These are phyloP conservation scores for Collybia mongolica DNA, from an alignment of 768 basidiomycete genomes.

Conservation along the genomic window DNA sequence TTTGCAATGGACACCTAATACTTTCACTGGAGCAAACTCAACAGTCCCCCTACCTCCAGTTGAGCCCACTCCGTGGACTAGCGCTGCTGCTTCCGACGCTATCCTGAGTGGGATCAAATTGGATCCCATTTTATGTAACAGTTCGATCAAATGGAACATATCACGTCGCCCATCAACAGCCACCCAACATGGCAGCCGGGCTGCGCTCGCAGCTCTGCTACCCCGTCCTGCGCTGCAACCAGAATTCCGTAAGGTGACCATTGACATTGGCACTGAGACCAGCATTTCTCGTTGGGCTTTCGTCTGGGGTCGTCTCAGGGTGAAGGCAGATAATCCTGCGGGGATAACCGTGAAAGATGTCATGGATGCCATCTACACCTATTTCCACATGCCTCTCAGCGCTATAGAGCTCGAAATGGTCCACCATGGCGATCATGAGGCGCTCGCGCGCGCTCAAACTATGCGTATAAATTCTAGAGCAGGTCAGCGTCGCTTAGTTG, in stretches of 20 bases:
- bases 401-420: background rate
- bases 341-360: slow-evolving; percentile 27
- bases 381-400: slow-evolving; percentile 29
- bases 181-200: no score
- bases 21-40: no score
- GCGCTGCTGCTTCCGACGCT: no score
- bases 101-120: no score
- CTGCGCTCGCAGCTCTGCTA: background rate
- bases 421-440: background rate
- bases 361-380: slow-evolving; percentile 30
- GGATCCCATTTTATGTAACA: no score
- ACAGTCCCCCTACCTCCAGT: no score
- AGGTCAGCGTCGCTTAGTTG: background rate
- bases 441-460: background rate
- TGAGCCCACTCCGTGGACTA: no score
- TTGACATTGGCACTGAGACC: background rate
- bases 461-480: background rate
- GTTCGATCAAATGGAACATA: no score
- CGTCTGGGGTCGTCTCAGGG: slow-evolving; percentile 2
- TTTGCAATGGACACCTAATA: no score
- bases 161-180: no score
- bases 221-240: background rate
- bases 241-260: background rate
- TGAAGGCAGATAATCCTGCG: background rate
- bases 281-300: background rate